Conservation (phyloP, 768 basidiomycete species). For the Dacryopinax primogenitus region DNA sequence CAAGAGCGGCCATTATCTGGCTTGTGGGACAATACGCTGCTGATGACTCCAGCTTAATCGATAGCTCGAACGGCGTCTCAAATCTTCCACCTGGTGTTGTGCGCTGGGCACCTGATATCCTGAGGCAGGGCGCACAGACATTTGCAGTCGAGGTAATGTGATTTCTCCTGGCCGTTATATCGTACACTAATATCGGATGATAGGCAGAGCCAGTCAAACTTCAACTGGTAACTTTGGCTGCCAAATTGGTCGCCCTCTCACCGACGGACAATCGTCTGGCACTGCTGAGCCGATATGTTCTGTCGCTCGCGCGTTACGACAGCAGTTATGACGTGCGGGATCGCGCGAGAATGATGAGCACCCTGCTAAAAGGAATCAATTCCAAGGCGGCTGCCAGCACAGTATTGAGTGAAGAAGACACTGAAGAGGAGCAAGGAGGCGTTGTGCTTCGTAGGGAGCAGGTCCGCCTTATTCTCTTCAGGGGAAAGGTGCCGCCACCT, state of each 20-base stretch:
- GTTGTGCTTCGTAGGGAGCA: slow-evolving; percentile 76
- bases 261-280: slow-evolving; percentile 36
- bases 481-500: slow-evolving; percentile 47
- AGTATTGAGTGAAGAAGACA: slow-evolving; percentile 28
- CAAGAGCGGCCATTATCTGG: slow-evolving; percentile 83
- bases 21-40: slow-evolving; percentile 78
- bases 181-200: neutral
- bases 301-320: slow-evolving; percentile 81
- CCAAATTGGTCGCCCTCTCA: slow-evolving; percentile 64
- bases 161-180: neutral
- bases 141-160: slow-evolving; percentile 55
- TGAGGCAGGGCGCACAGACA: slow-evolving; percentile 62
- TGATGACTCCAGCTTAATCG: slow-evolving; percentile 15
- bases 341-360: slow-evolving; percentile 63
- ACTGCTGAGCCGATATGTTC: slow-evolving; percentile 55
- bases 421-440: slow-evolving; percentile 43
- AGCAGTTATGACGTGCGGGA: slow-evolving; percentile 81
- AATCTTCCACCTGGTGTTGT: slow-evolving; percentile 38
- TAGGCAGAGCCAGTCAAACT: slow-evolving; percentile 61
- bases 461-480: slow-evolving; percentile 62
- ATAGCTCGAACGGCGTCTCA: slow-evolving; percentile 27
- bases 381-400: slow-evolving; percentile 19
- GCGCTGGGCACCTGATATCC: slow-evolving; percentile 77
- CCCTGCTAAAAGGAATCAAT: slow-evolving; percentile 48
- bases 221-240: slow-evolving; percentile 71